Evolutionary conservation across 495 filamentous ascomycete species (phyloP).

Genomic region (Lophiotrema nucula): DNA sequence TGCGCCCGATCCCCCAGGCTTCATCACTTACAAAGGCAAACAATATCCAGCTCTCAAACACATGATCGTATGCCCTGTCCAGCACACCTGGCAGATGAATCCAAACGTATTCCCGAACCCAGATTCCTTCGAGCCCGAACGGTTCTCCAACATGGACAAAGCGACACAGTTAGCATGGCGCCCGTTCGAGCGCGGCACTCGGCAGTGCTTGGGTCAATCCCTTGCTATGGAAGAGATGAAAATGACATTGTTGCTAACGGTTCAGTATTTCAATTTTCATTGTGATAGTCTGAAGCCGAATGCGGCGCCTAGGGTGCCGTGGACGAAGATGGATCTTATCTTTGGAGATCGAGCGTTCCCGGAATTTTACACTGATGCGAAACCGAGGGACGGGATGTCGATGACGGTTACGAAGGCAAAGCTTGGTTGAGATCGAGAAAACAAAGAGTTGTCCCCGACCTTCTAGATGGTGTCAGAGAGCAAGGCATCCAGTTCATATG

Average conservation of each 20-base stretch:
- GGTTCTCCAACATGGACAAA: conserved; percentile 1
- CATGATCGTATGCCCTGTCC: conserved; percentile 3
- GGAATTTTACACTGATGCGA: conserved; percentile 23
- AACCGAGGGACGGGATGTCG: conserved; percentile 20
- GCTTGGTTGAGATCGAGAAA: no score
- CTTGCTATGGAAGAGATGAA: conserved; percentile 29
- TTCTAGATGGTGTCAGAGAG: no score
- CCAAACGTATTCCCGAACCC: conserved; percentile 22
- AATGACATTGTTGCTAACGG: conserved; percentile 18
- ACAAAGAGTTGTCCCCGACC: no score
- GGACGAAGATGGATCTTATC: conserved; percentile 19
- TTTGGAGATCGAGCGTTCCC: conserved; percentile 28
- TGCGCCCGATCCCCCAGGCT: not conserved
- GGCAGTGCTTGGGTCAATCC: conserved; percentile 20
- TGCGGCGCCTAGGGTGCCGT: conserved; percentile 1
- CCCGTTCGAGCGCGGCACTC: conserved; percentile 20
- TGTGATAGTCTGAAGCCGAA: conserved; percentile 16
- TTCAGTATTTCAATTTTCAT: conserved; percentile 26
- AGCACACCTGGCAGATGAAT: conserved; percentile 21
- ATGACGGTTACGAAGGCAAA: conserved; percentile 22
- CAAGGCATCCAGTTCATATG: no score
- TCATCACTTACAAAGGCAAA: conserved; percentile 8
- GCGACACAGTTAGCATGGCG: conserved; percentile 7
- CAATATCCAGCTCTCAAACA: conserved; percentile 9
- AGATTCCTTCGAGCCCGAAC: conserved; percentile 24